These are phyloP conservation scores for Acorus calamus DNA, from an alignment of 106 monocot genomes.

Conservation along the genomic window DNA sequence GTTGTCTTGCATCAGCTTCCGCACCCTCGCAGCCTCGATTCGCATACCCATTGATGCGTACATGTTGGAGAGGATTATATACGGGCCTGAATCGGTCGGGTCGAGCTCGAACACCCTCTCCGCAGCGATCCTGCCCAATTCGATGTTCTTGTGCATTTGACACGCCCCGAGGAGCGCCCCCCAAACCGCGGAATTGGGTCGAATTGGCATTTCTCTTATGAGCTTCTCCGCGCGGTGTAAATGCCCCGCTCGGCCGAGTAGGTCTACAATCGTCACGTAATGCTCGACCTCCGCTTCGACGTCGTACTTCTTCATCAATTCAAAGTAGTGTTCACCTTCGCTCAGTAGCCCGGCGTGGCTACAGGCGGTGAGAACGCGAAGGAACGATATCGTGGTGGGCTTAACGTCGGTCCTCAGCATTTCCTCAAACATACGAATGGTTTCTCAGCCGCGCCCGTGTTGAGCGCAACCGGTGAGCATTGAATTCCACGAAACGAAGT, in stretches of 20 bases:
- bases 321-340: conserved; percentile 21
- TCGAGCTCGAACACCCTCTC: conserved; percentile 18
- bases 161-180: conserved; percentile 23
- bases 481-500: conserved; percentile 42
- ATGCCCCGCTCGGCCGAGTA: conserved; percentile 18
- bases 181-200: conserved; percentile 13
- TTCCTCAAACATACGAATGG: conserved; percentile 17
- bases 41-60: conserved; percentile 24
- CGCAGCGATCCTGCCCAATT: conserved; percentile 14
- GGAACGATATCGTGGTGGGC: conserved; percentile 30
- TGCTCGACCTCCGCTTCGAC: conserved; percentile 27
- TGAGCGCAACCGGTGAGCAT: conserved; percentile 35
- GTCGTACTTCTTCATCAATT: conserved; percentile 22
- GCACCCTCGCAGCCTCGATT: conserved; percentile 19
- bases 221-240: conserved; percentile 13
- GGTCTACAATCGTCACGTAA: conserved; percentile 19
- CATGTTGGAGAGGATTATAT: conserved; percentile 23
- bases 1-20: conserved; percentile 23
- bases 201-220: conserved; percentile 19
- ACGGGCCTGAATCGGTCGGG: conserved; percentile 21
- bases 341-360: conserved; percentile 20
- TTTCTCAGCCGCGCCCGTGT: conserved; percentile 27
- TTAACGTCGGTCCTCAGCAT: conserved; percentile 16
- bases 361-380: conserved; percentile 20
- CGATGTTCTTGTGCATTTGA: conserved; percentile 22